These are phyloP conservation scores for Lecanicillium sp. DNA, from an alignment of 2,329 filamentous ascomycete genomes.

Conservation along the genomic window DNA sequence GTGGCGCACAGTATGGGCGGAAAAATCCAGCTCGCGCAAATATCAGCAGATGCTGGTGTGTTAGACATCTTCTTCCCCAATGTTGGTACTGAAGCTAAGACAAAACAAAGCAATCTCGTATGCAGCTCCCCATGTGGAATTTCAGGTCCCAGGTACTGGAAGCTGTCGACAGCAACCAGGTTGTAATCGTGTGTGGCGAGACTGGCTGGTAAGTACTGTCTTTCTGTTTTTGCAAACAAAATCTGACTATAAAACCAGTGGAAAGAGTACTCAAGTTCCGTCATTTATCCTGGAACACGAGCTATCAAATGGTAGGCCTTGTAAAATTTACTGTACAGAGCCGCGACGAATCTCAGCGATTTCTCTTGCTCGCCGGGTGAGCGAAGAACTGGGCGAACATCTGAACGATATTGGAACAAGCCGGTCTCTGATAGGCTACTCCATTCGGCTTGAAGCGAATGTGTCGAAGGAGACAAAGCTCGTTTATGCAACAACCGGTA, in stretches of 20 bases:
- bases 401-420: constrained; percentile 73
- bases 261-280: constrained; percentile 97
- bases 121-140: constrained; percentile 81
- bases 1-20: constrained; percentile 50
- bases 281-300: constrained; percentile 88
- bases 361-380: constrained; percentile 84
- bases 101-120: constrained; percentile 45
- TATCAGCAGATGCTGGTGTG: constrained; percentile 73
- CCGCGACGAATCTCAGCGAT: constrained; percentile 94
- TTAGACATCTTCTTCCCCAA: not conserved
- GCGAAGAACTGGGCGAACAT: constrained; percentile 85
- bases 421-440: constrained; percentile 84
- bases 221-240: not conserved
- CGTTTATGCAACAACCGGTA: constrained; percentile 82
- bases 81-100: constrained; percentile 5
- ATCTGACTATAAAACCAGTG: constrained; percentile 36
- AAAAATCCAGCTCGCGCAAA: constrained; percentile 46
- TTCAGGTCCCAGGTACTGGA: constrained; percentile 72
- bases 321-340: constrained; percentile 93
- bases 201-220: constrained; percentile 61
- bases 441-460: constrained; percentile 87
- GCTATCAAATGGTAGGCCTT: constrained; percentile 67
- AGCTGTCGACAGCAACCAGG: constrained; percentile 70
- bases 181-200: constrained; percentile 91
- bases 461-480: constrained; percentile 73